Evolutionary conservation across 805 yeast species (phyloP).

Genomic region (Candida odintsovae): DNA sequence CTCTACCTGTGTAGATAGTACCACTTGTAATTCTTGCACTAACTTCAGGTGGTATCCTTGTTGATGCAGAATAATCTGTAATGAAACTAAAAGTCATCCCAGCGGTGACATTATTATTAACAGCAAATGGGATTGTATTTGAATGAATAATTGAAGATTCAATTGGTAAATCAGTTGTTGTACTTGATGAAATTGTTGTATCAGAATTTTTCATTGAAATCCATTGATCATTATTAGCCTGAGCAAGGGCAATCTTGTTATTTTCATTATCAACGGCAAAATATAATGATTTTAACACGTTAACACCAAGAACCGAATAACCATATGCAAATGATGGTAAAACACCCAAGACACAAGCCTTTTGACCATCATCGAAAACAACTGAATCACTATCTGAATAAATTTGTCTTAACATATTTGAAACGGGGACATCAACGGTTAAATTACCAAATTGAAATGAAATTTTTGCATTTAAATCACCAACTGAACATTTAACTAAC

Average conservation of each 20-base stretch:
- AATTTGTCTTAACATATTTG: conserved; percentile 39
- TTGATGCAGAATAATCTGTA: background rate
- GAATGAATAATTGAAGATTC: conserved; percentile 28
- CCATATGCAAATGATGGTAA: conserved; percentile 44
- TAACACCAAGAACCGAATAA: conserved; percentile 49
- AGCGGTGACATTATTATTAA: conserved; percentile 23
- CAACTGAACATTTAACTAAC: conserved; percentile 58
- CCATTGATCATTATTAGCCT: conserved; percentile 29
- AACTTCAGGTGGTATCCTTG: conserved; percentile 8
- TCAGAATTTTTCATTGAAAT: background rate
- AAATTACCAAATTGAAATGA: conserved; percentile 49
- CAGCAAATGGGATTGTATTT: conserved; percentile 48
- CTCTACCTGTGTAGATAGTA: conserved; percentile 9
- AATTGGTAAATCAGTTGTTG: conserved; percentile 6
- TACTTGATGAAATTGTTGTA: conserved; percentile 1
- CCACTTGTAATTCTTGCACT: conserved; percentile 10
- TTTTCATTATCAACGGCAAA: conserved; percentile 63
- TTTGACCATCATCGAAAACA: conserved; percentile 45
- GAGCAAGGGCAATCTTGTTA: conserved; percentile 49
- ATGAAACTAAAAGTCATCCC: conserved; percentile 6
- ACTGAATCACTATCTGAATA: conserved; percentile 29
- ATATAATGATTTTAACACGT: conserved; percentile 47
- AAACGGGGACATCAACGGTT: conserved; percentile 43
- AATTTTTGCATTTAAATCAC: conserved; percentile 41
- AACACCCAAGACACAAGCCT: conserved; percentile 52